Base-by-base conservation (phyloP, 1,139 yeast genomes). In the Geotrichum armillariae region DNA sequence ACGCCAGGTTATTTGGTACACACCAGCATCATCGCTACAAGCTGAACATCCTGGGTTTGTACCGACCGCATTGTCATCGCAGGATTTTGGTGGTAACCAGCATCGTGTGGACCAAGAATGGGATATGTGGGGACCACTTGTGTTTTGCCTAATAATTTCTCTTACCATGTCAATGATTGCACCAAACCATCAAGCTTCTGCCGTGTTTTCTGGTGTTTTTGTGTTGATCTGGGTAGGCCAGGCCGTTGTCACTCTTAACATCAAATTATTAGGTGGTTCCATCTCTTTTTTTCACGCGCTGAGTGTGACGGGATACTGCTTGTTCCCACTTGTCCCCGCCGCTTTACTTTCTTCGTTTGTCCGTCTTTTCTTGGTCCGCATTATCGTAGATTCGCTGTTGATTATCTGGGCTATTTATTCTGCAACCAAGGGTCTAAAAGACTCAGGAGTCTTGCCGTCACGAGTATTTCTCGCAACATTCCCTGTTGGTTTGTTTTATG, bases 251-350 rank as follows among this genome's bases (percentile, higher is more conserved):
- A 74, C 84, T 1, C 64, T 85, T 52, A 88, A 88, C 66, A 82
- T 85, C 57, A 91, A 87, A 65, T 73, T 88, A 40, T 73, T 88
- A 32, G 90, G 91, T 8, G 90, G 91, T 4, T 75, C 80, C 37
- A 80, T 84, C 32, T 79, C 85, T 2, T 85, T 85, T 60, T 79
- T 88, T 73, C 86, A 86, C 50, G 91, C 95, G 25, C 73, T 88
- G 50, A 82, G 90, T 60, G 87, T 91, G 23, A 78, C 87, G 1
- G 94, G 95, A 1, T 88, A 88, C 69, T 83, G 91, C 16, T 69
- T 86, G 66, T 87, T 88, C 67, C 96, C 96, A 2, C 73, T 88
- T 36, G 78, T 84, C 3, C 60, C 84, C 8, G 88, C 90, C 0
- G 82, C 85, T 4, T 50, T 82, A 4, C 55, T 83, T n/a, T 77